Base-by-base conservation (phyloP, 2,329 filamentous ascomycete genomes). In the Ceratocystis diversiconidia region DNA sequence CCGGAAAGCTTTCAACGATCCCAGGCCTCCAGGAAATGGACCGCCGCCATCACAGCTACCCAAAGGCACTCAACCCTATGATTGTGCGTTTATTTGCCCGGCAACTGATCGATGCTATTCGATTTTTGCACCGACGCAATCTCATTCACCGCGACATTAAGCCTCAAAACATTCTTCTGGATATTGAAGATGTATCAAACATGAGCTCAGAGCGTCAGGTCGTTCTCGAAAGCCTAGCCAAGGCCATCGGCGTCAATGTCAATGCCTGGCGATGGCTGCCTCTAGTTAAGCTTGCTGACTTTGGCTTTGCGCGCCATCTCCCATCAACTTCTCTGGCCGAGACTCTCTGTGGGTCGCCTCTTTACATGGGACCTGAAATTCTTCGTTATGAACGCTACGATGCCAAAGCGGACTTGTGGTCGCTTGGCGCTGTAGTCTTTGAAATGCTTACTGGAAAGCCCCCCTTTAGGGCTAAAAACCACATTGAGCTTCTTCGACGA, bases 351-450 rank as follows among this genome's bases (percentile, higher is more conserved):
- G 94, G 94, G 19, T 97, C 94, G 12, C 94, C 94, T 8, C 79
- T 99, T 30, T 99, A 99, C 77, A 99, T 99, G 94, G 94, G 94
- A 0, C 94, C 94, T 3, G 94, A 99, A 77, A 99, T 99, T 69
- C 79, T 99, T 68, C 86, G 92, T 67, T 99, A 97, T 72, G 92
- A 99, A 74, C 92, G 92, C 72, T 99, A 99, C 75, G 92, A 96
- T 76, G 90, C 92, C 69, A 95, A 95, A 75, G 92, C 92, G 60
- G 94, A 99, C 77, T 78, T 99, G 43, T 99, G 94, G 94, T 99
- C 94, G 25, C 90, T 96, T 43, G 94, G 94, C 62, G 96, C 94
- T 19, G 94, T 99, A 7, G 78, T 95, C 28, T 96, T 90, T 73
- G 94, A 99, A 76, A 96, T 99, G 92, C 85, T 94, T 68, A 89